Percentiles rank a stretch among this genome's conserved stretches.
Evolutionary conservation across 2,329 filamentous ascomycete species (phyloP).

Genomic region (Fusarium camptoceras): DNA sequence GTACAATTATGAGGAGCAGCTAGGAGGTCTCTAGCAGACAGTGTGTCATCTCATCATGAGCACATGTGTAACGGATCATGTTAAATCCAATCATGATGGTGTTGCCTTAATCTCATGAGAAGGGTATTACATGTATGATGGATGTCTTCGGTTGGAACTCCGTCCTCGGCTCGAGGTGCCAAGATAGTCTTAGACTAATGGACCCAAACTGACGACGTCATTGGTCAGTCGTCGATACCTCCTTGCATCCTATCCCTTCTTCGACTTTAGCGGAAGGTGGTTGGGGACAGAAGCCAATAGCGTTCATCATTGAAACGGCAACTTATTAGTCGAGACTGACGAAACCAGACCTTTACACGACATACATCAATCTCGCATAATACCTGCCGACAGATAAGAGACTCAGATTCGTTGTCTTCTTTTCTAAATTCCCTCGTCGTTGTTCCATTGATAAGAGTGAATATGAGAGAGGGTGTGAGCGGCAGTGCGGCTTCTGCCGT

Average conservation of each 20-base stretch:
- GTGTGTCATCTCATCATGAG: neutral
- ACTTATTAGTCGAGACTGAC: neutral
- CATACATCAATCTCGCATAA: conserved; percentile 13
- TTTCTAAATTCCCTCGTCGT: neutral
- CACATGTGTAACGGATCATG: neutral
- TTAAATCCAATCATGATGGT: neutral
- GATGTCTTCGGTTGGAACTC: neutral
- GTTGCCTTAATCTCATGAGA: neutral
- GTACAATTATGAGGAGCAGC: neutral
- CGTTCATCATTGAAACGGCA: neutral
- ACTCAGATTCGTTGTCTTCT: neutral
- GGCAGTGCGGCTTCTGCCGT: conserved; percentile 31
- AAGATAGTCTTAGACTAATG: conserved; percentile 12
- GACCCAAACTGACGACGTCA: conserved; percentile 5
- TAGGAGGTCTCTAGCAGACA: neutral
- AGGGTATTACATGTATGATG: neutral
- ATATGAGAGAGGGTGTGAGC: conserved; percentile 37
- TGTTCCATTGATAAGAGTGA: neutral
- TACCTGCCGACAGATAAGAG: neutral
- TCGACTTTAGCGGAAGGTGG: conserved; percentile 7
- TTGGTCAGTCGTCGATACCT: conserved; percentile 18
- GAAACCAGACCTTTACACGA: neutral
- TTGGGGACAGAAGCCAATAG: conserved; percentile 19
- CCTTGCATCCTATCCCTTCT: conserved; percentile 1
- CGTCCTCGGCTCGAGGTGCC: conserved; percentile 7